Percentiles rank a stretch among this genome's conserved stretches.
Evolutionary conservation across 768 basidiomycete genomes (phyloP).

Genomic region (Tylopilus subfusipes): DNA sequence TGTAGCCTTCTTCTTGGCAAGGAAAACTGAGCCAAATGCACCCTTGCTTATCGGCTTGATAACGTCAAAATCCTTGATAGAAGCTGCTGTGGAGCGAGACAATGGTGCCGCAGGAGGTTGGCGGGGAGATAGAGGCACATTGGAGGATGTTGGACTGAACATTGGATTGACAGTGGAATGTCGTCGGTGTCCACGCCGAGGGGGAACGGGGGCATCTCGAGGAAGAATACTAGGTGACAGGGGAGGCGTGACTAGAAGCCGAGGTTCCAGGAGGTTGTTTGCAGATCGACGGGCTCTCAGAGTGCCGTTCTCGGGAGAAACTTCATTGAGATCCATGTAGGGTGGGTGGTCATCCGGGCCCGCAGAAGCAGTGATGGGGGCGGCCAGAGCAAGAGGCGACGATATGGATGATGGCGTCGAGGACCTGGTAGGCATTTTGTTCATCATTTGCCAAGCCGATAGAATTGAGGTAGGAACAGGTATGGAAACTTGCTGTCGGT

Average conservation of each 20-base stretch:
- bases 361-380: slow-evolving; percentile 72
- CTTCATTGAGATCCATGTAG: slow-evolving; percentile 64
- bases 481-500: slow-evolving; percentile 28
- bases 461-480: slow-evolving; percentile 44
- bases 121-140: slow-evolving; percentile 78
- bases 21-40: slow-evolving; percentile 96
- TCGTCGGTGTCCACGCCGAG: slow-evolving; percentile 61
- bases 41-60: slow-evolving; percentile 99
- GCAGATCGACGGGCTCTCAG: slow-evolving; percentile 64
- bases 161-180: slow-evolving; percentile 69
- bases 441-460: slow-evolving; percentile 39
- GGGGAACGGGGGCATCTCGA: slow-evolving; percentile 41
- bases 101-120: slow-evolving; percentile 75
- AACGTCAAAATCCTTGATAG: slow-evolving; percentile 98
- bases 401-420: slow-evolving; percentile 88
- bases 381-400: slow-evolving; percentile 81
- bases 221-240: slow-evolving; percentile 59
- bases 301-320: slow-evolving; percentile 34
- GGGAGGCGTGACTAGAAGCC: slow-evolving; percentile 69
- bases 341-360: slow-evolving; percentile 60
- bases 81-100: slow-evolving; percentile 77
- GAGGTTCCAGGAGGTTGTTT: slow-evolving; percentile 62
- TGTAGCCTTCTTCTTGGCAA: slow-evolving; percentile 96
- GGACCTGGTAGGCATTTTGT: slow-evolving; percentile 65
- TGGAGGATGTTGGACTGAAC: slow-evolving; percentile 49